Evolutionary conservation across 306 rosid species (phyloP), one percentile per base, ranked within the genome.

Genomic region (Malus sieversii): DNA sequence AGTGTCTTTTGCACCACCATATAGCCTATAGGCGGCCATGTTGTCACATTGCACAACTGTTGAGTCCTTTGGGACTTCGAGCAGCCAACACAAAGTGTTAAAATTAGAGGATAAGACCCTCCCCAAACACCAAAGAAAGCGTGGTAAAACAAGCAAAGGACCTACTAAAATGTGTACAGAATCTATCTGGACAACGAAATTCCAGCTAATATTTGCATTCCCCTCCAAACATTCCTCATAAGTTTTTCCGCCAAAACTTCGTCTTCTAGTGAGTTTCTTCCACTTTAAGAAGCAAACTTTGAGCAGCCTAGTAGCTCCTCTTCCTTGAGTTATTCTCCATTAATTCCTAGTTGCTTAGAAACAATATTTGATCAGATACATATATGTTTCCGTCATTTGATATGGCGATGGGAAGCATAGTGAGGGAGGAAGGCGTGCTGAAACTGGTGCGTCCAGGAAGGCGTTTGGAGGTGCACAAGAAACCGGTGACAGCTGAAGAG

Each of bases 361-460:
- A 69, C 9, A 46, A 5, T 48, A 51, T n/a, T 13, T 32, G 51
- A 40, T 38, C 20, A 55, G 11, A 18, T 20, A 48, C 12, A 9
- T 42, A 42, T 42, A 58, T 7, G 42, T 10, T n/a, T 10, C 14
- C 1, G 25, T 29, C 62, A n/a, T 9, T 58, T 20, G 27, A 9
- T 58, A 22, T 53, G 40, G 80, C 51, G 55, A 86, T 83, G 92
- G 75, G 73, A 52, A 66, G 75, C 63, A 35, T 74, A 19, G 70
- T 22, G 30, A 80, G 33, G 15, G 87, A 87, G 79, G 63, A 33
- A 53, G 81, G 76, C 4, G 84, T 87, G 25, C 75, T 88, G 70
- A 92, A 92, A 73, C 27, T 92, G 70, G 84, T 90, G 38, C 90
- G 79, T 53, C 87, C 92, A 9, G 88, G 96, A 18, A 84, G 90